phyloP scores from a whole-genome alignment of 2,329 filamentous ascomycete genomes.

The Pseudocercospora vitis region DNA sequence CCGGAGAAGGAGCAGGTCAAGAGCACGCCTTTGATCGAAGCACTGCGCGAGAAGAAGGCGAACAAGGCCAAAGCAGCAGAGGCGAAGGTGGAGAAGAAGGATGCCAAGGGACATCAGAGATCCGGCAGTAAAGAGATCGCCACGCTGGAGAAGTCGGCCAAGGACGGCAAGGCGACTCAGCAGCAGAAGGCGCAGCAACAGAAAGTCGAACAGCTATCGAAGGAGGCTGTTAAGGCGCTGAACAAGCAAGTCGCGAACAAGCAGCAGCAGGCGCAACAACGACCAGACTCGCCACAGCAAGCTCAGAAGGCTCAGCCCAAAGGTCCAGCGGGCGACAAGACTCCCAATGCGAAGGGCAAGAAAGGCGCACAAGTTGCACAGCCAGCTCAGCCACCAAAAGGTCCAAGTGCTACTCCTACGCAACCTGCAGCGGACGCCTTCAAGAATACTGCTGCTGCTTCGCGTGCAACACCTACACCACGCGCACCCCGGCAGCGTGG shows the following conservation, averaged over 20 bases:
- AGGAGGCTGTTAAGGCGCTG: slow-evolving; percentile 60
- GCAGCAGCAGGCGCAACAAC: slow-evolving; percentile 27
- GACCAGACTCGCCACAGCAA: slow-evolving; percentile 23
- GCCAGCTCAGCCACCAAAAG: slow-evolving; percentile 5
- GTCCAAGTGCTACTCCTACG: slow-evolving; percentile 35
- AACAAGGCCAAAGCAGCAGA: slow-evolving; percentile 34
- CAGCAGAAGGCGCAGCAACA: slow-evolving; percentile 31
- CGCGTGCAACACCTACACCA: slow-evolving; percentile 19
- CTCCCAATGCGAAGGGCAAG: slow-evolving; percentile 32
- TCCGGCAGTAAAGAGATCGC: slow-evolving; percentile 41
- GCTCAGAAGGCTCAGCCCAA: slow-evolving; percentile 37
- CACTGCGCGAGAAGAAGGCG: slow-evolving; percentile 66
- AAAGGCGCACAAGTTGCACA: slow-evolving; percentile 25
- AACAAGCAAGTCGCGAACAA: slow-evolving; percentile 46
- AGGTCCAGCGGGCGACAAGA: slow-evolving; percentile 32
- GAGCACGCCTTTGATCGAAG: slow-evolving; percentile 87
- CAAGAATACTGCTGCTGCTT: slow-evolving; percentile 49
- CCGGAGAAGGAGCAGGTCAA: slow-evolving; percentile 63
- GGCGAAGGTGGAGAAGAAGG: slow-evolving; percentile 39
- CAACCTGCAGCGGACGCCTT: slow-evolving; percentile 35
- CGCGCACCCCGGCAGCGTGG: slow-evolving; percentile 33
- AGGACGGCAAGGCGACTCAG: slow-evolving; percentile 34
- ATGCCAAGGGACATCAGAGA: slow-evolving; percentile 24
- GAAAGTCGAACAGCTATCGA: slow-evolving; percentile 35
- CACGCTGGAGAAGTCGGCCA: slow-evolving; percentile 35